Percentiles rank a stretch among this genome's conserved stretches.
phyloP scores from a whole-genome alignment of 768 basidiomycete genomes.

The Gloeostereum incarnatum region DNA sequence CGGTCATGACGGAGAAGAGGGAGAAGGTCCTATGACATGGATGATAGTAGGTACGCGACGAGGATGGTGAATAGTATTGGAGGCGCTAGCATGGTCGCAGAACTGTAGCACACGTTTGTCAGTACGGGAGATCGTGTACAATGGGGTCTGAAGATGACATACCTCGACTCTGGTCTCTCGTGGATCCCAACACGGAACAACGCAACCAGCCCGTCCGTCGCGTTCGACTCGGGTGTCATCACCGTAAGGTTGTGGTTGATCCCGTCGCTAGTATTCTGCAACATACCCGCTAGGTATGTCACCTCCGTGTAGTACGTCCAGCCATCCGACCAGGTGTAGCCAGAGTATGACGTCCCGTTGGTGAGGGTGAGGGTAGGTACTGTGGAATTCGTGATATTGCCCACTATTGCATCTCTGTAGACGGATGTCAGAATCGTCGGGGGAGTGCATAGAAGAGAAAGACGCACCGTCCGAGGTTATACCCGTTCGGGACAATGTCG shows the following conservation, averaged over 20 bases:
- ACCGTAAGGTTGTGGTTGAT: constrained; percentile 64
- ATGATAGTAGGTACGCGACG: too few species aligned
- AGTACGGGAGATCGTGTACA: too few species aligned
- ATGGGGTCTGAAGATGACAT: too few species aligned
- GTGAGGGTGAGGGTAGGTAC: constrained; percentile 39
- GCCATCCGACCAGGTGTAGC: constrained; percentile 49
- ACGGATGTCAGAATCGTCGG: too few species aligned
- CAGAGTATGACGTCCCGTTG: constrained; percentile 53
- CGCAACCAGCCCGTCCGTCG: constrained; percentile 79
- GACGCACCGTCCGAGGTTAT: constrained; percentile 65
- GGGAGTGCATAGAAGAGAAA: background rate
- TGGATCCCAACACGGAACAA: constrained; percentile 67
- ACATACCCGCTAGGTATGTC: constrained; percentile 57
- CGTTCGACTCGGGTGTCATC: constrained; percentile 34
- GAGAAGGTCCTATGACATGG: too few species aligned
- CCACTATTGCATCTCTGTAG: constrained; percentile 72
- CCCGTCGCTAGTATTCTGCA: constrained; percentile 58
- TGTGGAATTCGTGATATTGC: constrained; percentile 58
- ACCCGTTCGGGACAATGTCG: constrained; percentile 71
- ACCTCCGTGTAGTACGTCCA: constrained; percentile 72
- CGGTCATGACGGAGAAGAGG: too few species aligned
- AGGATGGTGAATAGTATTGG: too few species aligned
- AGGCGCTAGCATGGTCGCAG: too few species aligned
- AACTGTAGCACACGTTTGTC: too few species aligned
- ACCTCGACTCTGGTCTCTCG: too few species aligned